Evolutionary conservation across 2,329 filamentous ascomycete genomes (phyloP), one percentile per base, ranked within the genome.

Genomic region (Penicillium janthinellum): DNA sequence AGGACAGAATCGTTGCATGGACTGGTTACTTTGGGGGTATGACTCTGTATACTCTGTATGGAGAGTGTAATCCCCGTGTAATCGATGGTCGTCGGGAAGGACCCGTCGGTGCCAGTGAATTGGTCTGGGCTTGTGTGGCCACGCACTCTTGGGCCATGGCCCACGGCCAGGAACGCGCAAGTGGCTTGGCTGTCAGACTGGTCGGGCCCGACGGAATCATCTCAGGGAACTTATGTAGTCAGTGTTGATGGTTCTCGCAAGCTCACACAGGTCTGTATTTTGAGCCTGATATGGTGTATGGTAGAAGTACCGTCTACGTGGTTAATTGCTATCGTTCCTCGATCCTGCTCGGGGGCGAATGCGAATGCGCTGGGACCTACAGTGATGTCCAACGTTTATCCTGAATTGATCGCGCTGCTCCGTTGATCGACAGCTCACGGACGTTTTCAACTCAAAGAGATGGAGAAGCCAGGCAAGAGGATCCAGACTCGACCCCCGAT

Each of bases 231-330:
- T 28, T 5, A 31, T 31, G 31, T 8, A 31, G 31, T 10, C 3
- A 31, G 31, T 31, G 7, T 6, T 31, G 31, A 31, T 31, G 31
- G 31, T 10, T 10, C 31, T 31, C 31, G 7, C 31, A 31, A 31
- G 7, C 42, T 45, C 42, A 7, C 5, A 44, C 42, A 45, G 22
- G 42, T 45, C 6, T 45, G 22, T 22, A 31, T 8, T 56, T 62
- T 63, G 60, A 70, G 69, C 66, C 53, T 66, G 64, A 60, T 44
- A 5, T 28, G 22, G 15, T 1, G 61, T 44, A 5, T 28, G 38
- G 14, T 1, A 47, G 15, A 34, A 10, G 17, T 34, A 17, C 15
- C 4, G 3, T 31, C 8, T 31, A 5, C 31, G 31, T 3, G 31
- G 31, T 10, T 31, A 31, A 31, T 8, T 31, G 8, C 31, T 31